These are phyloP conservation scores for Pichia cabralensis DNA, from an alignment of 805 yeast genomes.

Conservation along the genomic window DNA sequence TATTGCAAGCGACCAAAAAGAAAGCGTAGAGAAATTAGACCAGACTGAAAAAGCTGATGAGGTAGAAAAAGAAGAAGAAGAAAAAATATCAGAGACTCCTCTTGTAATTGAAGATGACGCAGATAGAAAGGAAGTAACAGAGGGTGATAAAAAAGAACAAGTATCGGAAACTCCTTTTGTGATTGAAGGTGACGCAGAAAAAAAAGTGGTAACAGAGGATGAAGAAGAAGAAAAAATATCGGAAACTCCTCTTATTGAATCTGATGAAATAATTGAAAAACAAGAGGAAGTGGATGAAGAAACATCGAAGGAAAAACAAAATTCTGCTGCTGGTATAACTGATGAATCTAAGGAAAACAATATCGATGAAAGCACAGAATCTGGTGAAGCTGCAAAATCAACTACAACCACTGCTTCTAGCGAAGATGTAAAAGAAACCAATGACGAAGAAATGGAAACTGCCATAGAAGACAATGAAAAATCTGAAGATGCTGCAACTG, in stretches of 20 bases:
- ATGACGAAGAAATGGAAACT: not conserved
- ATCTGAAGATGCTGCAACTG: not conserved
- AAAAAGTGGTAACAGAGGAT: not conserved
- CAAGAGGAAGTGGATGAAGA: not conserved
- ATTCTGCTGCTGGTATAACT: not conserved
- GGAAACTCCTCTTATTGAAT: too few species aligned
- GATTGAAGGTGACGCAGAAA: conserved; percentile 2
- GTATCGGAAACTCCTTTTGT: conserved; percentile 3
- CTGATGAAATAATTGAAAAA: not conserved
- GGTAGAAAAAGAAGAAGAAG: conserved; percentile 3
- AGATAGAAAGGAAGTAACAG: not conserved
- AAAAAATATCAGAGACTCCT: not conserved
- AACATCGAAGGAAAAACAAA: not conserved
- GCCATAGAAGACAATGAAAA: not conserved
- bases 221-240: not conserved
- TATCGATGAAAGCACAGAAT: not conserved
- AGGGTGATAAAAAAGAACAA: conserved; percentile 2
- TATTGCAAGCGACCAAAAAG: too few species aligned
- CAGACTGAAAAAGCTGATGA: conserved; percentile 4
- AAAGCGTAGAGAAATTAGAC: not conserved
- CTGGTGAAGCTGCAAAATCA: too few species aligned
- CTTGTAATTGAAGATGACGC: conserved; percentile 5
- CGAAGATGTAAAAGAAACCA: too few species aligned
- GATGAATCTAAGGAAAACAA: not conserved
- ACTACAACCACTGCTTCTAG: too few species aligned